Conservation (phyloP, 768 basidiomycete species). For the Macrolepiota albuminosa region DNA sequence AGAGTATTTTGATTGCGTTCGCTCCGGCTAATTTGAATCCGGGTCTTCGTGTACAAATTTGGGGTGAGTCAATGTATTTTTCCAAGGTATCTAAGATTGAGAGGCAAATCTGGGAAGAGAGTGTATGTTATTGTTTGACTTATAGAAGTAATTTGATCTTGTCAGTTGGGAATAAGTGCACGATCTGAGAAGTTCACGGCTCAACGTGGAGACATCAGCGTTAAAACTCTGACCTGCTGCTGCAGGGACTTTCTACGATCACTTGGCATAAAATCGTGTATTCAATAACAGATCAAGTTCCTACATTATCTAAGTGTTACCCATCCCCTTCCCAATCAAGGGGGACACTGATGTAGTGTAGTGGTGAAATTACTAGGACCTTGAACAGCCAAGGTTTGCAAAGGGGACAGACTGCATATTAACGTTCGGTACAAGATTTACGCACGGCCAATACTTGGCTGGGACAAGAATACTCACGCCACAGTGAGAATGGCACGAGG, state of each 20-base stretch:
- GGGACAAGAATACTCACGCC: slow-evolving; percentile 16
- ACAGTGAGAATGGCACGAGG: neutral
- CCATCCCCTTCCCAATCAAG: slow-evolving; percentile 1
- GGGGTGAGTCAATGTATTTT: neutral
- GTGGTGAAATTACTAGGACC: neutral
- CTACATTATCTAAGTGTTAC: slow-evolving; percentile 4
- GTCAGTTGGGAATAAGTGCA: slow-evolving; percentile 12
- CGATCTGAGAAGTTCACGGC: slow-evolving; percentile 8
- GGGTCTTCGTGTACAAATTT: neutral
- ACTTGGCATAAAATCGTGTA: slow-evolving; percentile 7
- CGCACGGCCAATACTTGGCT: slow-evolving; percentile 14
- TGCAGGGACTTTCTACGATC: slow-evolving; percentile 10
- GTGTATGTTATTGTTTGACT: neutral
- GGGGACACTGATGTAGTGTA: neutral
- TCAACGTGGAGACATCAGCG: slow-evolving; percentile 17
- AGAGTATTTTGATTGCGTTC: neutral
- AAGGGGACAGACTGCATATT: neutral
- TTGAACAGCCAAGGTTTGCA: neutral
- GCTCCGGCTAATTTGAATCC: neutral
- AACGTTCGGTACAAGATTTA: slow-evolving; percentile 11
- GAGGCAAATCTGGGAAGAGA: neutral
- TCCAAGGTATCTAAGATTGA: neutral
- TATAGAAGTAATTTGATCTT: neutral
- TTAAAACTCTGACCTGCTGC: slow-evolving; percentile 13
- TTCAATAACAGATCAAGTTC: neutral